Base-by-base conservation (phyloP, 2,329 filamentous ascomycete species). In the Teratosphaeria pseudoeucalypti region DNA sequence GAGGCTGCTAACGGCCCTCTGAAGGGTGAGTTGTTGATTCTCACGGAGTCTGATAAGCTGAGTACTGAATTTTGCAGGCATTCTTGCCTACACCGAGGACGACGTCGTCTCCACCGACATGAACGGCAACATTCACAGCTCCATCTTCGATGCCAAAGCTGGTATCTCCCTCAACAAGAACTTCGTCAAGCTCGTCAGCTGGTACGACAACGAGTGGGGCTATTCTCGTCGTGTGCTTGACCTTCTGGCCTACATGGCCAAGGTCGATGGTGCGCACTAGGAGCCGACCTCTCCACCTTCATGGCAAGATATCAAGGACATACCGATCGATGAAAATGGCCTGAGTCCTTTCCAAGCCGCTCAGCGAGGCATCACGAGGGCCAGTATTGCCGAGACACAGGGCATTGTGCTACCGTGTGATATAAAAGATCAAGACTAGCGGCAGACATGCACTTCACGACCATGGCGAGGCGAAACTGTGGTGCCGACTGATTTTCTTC, bases 131-230 rank as follows among this genome's bases (percentile, higher is more conserved):
- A 84, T 81, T 76, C 79, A 86, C 85, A 96, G 92, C 68, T 96
- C 92, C 81, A 95, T 97, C 85, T 96, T 99, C 80, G 94, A 99
- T 78, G 92, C 91, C 78, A 95, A 96, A 88, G 94, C 94, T 63
- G 94, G 94, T 85, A 97, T 99, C 80, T 89, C 92, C 68, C 88
- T 99, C 72, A 99, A 97, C 86, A 80, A 91, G 74, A 92, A 96
- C 87, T 97, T 97, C 78, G 86, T 96, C 85, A 99, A 99, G 89
- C 85, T 99, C 65, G 88, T 96, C 77, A 87, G 87, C 73, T 97
- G 92, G 94, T 70, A 71, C 67, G 67, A 67, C 85, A 97, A 97
- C 85, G 92, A 97, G 86, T 96, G 92, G 91, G 94, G 92, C 75
- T 97, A 99, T 88, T 95, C 89, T 78, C 92, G 92, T 82, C 94